These are phyloP conservation scores for Furcasterigmium sp. DNA, from an alignment of 2,329 filamentous ascomycete genomes.

Conservation along the genomic window DNA sequence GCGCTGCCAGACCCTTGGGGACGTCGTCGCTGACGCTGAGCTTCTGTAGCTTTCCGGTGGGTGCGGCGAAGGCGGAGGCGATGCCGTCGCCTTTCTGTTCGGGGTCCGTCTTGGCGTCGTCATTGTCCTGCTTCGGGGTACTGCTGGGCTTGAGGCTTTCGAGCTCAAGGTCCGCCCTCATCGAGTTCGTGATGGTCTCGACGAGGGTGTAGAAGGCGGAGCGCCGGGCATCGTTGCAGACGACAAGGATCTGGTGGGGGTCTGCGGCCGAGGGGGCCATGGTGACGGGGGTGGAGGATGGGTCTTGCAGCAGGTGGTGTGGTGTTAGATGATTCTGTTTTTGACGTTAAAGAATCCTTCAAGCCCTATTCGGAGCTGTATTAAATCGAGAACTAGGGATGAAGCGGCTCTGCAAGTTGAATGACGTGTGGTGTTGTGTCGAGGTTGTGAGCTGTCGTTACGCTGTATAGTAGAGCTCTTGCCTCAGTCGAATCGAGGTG, in stretches of 20 bases:
- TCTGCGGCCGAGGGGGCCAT: constrained; percentile 53
- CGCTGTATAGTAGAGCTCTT: too few relatives aligned
- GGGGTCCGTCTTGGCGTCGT: constrained; percentile 14
- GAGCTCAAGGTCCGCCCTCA: constrained; percentile 45
- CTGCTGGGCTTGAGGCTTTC: constrained; percentile 18
- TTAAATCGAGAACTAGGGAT: too few relatives aligned
- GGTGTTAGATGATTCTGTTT: too few relatives aligned
- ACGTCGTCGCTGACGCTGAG: constrained; percentile 12
- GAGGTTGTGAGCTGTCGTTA: too few relatives aligned
- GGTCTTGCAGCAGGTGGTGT: too few relatives aligned
- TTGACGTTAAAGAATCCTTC: too few relatives aligned
- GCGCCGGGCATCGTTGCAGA: constrained; percentile 46
- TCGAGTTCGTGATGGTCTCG: constrained; percentile 45
- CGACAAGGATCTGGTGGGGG: constrained; percentile 49
- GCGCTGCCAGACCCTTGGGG: constrained; percentile 9
- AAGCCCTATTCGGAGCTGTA: too few relatives aligned
- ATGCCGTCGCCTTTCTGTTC: constrained; percentile 7
- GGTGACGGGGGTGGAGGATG: too few relatives aligned
- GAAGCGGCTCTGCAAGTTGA: too few relatives aligned
- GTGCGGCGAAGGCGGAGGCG: neutral
- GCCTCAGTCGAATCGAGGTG: too few relatives aligned
- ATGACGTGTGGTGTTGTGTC: too few relatives aligned
- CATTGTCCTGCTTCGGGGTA: constrained; percentile 11
- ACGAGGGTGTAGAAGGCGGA: constrained; percentile 46
- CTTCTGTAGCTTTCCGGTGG: constrained; percentile 1